Base-by-base conservation (phyloP, 495 filamentous ascomycete genomes). In the Astrothelium subdiscretum region DNA sequence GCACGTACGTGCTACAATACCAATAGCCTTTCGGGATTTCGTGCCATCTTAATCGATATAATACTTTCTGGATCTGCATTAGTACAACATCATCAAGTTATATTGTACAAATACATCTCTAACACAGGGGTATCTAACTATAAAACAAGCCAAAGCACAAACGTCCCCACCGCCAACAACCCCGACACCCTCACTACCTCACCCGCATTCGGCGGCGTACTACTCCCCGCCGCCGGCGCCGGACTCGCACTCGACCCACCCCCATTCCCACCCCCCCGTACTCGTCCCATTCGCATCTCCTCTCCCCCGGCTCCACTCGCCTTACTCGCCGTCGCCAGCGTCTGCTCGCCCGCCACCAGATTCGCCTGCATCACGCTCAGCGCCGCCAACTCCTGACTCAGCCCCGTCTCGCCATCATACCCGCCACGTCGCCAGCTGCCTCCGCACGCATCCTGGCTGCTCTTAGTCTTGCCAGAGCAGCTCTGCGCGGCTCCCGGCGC, bases 381-480 rank as follows among this genome's bases (percentile, higher is more conserved):
- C 1, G 83, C 87, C 3, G 80, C 80, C 77, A 91, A 80, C 68
- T 91, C 84, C 71, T 92, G 85, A 10, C 88, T 88, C 15, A 79
- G 62, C 2, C 77, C 78, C 18, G 58, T 61, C 0, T 65, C 69
- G 0, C 74, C 73, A 65, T 80, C 78, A 54, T 66, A 80, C 18
- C 35, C 65, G 6, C 67, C 68, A 10, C 60, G 66, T 15, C 73
- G 71, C 78, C 78, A 80, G 40, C 62, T 63, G 57, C 31, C 58
- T 2, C 72, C 72, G 57, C 74, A 76, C 31, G 64, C 60, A 42
- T 22, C n/a, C 27, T 40, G 24, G 54, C 63, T 57, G 11, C 12
- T 0, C 12, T 5, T 20, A 5, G 13, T 48, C 43, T 20, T 48
- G 38, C 73, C 75, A 4, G 69, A 63, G 66, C 77, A 79, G n/a